Evolutionary conservation across 441 rosid genomes (phyloP), one percentile per base, ranked within the genome.

Genomic region (Geranium incanum): DNA sequence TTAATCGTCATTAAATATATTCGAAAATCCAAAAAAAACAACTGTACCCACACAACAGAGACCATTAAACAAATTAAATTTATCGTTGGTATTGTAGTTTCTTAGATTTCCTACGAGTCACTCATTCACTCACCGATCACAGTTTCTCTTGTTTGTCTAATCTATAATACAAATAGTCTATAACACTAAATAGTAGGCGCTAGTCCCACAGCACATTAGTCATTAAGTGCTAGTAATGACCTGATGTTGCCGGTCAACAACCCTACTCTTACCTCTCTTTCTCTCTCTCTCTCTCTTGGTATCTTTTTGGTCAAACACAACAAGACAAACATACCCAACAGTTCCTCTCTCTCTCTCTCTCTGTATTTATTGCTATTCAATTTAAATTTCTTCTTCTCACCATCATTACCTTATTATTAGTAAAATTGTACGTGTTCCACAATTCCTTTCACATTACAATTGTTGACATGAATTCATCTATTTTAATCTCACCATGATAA

Each of bases 321-420:
- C 33, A 18, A 18, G 33, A 21, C 36, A 60, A 60, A 60, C 23
- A 0, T 16, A 18, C 33, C 1, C 28, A 52, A 18, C 33, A 59
- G 4, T n/a, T 50, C 11, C 59, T 7, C 36, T 18, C 9, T 7
- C 12, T 1, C 21, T 33, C 3, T 59, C 33, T 19, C 21, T 19
- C 23, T 16, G 13, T 5, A 59, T 59, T 59, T 19, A 59, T 15
- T 19, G 12, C 65, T 0, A 11, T 55, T 12, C 33, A n/a, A 16
- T 57, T 57, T 1, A 16, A 57, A 16, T 19, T 19, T 21, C 66
- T 2, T 60, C 8, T 60, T 21, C 33, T 16, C 19, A 16, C 6
- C 62, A 55, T 60, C 66, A 60, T 60, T 60, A 60, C 66, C 66
- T 60, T 60, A 60, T 60, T 60, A 60, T 60, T 60, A 18, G 11